Evolutionary conservation across 345 rosid genomes (phyloP).

Genomic region (Heritiera littoralis): DNA sequence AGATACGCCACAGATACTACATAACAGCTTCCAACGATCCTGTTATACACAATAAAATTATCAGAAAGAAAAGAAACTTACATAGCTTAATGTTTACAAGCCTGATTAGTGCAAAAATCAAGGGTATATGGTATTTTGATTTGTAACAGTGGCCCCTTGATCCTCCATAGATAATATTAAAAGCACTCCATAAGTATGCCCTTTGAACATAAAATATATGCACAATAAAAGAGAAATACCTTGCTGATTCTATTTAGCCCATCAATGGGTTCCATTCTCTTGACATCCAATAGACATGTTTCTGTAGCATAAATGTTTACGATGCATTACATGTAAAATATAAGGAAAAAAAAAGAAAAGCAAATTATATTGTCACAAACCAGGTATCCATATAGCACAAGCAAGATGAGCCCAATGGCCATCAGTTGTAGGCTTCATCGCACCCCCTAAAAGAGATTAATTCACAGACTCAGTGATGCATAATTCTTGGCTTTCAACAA

Average conservation of each 20-base stretch:
- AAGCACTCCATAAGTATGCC: background rate
- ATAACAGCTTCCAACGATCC: slow-evolving; percentile 95
- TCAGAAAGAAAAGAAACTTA: slow-evolving; percentile 12
- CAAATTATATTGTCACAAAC: slow-evolving; percentile 40
- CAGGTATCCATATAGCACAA: slow-evolving; percentile 99
- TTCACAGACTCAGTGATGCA: slow-evolving; percentile 27
- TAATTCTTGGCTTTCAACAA: slow-evolving; percentile 16
- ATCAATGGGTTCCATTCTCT: slow-evolving; percentile 97
- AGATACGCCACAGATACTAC: slow-evolving; percentile 84
- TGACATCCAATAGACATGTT: slow-evolving; percentile 90
- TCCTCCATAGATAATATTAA: slow-evolving; percentile 15
- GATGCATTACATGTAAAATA: slow-evolving; percentile 21
- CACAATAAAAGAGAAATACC: slow-evolving; percentile 38
- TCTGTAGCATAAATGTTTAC: slow-evolving; percentile 47
- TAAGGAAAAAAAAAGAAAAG: slow-evolving; percentile 7
- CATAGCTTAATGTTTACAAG: slow-evolving; percentile 13
- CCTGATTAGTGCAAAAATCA: slow-evolving; percentile 5
- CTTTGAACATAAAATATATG: background rate
- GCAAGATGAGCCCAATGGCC: slow-evolving; percentile 97
- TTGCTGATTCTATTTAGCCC: slow-evolving; percentile 75
- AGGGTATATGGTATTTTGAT: slow-evolving; percentile 14
- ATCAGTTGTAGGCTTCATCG: slow-evolving; percentile 91
- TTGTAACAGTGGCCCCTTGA: slow-evolving; percentile 13
- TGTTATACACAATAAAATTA: slow-evolving; percentile 30
- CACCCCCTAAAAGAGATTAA: slow-evolving; percentile 62